Conservation (phyloP, 176 grass and related monocot species). For the Cenchrus americanus region DNA sequence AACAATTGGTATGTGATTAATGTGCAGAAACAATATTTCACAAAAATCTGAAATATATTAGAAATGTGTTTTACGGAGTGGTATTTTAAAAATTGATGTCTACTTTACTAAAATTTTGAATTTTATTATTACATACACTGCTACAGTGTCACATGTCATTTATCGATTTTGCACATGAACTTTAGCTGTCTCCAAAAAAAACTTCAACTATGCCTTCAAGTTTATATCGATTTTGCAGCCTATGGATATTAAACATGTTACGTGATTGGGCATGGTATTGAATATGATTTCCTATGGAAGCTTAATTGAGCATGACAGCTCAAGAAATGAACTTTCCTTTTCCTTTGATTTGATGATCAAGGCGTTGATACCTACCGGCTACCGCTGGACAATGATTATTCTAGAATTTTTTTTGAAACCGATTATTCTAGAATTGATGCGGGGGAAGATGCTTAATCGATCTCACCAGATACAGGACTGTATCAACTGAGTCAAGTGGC, state of each 20-base stretch:
- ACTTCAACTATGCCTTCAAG: neutral
- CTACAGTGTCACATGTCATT: too few relatives aligned
- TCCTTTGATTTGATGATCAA: slow-evolving; percentile 38
- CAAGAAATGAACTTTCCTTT: slow-evolving; percentile 44
- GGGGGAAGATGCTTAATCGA: slow-evolving; percentile 45
- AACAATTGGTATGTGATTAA: neutral
- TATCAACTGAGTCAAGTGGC: slow-evolving; percentile 40
- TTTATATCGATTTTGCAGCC: neutral
- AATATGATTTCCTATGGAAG: slow-evolving; percentile 28
- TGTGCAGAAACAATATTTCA: neutral
- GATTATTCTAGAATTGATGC: slow-evolving; percentile 40
- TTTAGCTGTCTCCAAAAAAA: neutral
- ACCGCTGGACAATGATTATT: slow-evolving; percentile 42
- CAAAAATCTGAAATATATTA: neutral
- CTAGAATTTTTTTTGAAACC: too few relatives aligned
- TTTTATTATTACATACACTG: neutral
- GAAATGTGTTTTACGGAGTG: neutral
- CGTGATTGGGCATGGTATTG: neutral
- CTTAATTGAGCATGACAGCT: slow-evolving; percentile 34
- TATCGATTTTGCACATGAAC: too few relatives aligned
- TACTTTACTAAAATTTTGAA: neutral
- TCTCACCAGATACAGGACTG: slow-evolving; percentile 48
- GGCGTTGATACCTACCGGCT: slow-evolving; percentile 44
- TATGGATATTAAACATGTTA: neutral
- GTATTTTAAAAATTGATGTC: neutral